Base-by-base conservation (phyloP, 495 filamentous ascomycete genomes). In the Penicillium maclennaniae region DNA sequence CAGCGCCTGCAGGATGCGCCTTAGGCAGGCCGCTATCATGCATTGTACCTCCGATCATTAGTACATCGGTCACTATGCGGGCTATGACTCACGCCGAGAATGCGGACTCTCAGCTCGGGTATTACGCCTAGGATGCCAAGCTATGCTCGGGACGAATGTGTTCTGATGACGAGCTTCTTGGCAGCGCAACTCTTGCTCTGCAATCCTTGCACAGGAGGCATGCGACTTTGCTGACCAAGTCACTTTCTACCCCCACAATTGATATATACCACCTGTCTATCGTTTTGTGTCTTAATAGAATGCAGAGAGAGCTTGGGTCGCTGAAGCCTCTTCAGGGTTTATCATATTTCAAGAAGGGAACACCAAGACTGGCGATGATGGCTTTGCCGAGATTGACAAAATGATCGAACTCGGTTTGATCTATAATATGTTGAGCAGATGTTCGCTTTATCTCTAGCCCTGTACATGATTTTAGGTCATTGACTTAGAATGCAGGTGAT, bases 111-210 rank as follows among this genome's bases (percentile, higher is more conserved):
- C 38, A 15, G n/a, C 20, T 10, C 48, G 47, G 43, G 41, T 31
- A 45, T 27, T 31, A 40, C 50, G 57, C 56, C 48, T 36, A 40
- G 39, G 26, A 17, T 27, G 60, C 60, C 60, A 62, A 62, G 60
- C 31, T 45, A 49, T 48, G 56, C 23, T 23, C 23, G 55, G 61
- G 40, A 49, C 37, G 50, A 59, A 56, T 52, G 23, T 19, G 34
- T 51, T 16, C 14, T 21, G 43, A 44, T 54, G 53, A 55, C 59
- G 49, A 56, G 46, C 44, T 31, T 17, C 61, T 65, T 65, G 61
- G 61, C 61, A 43, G 20, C 25, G 42, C 38, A 23, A 36, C 44
- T 48, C 27, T 56, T 37, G 9, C 39, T 49, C 42, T 26, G 25
- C 45, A 28, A 45, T 53, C 47, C 28, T 54, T 37, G 12, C 23